These are phyloP conservation scores for Cudoniella acicularis DNA, from an alignment of 495 filamentous ascomycete genomes.

Conservation along the genomic window DNA sequence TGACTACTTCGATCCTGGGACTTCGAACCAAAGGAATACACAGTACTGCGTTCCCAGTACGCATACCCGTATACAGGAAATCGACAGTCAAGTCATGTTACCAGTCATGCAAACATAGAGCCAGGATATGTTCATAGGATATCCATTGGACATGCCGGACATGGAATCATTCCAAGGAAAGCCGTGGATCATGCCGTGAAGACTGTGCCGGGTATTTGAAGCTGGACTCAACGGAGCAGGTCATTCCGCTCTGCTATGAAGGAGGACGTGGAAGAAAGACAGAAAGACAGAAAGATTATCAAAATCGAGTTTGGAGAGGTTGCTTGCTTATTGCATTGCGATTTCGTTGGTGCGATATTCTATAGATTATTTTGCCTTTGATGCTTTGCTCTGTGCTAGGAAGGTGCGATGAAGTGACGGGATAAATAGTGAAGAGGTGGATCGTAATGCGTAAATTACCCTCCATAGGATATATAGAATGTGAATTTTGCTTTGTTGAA, in stretches of 20 bases:
- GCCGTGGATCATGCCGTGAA: constrained; percentile 7
- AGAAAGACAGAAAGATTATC: neutral
- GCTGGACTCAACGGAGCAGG: neutral
- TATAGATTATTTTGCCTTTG: neutral
- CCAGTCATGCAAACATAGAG: constrained; percentile 23
- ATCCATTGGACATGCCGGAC: neutral
- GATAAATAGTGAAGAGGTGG: neutral
- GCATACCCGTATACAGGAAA: constrained; percentile 20
- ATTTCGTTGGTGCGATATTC: neutral
- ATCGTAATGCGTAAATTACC: constrained; percentile 2
- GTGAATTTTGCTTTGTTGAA: neutral
- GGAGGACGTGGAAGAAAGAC: neutral
- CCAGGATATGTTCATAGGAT: constrained; percentile 16
- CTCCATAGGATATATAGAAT: neutral
- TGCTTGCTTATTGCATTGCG: constrained; percentile 6
- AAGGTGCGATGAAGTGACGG: neutral
- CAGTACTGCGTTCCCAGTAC: constrained; percentile 22
- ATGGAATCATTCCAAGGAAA: neutral
- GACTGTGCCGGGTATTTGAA: neutral
- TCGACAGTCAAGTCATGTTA: constrained; percentile 27
- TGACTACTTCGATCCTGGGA: neutral
- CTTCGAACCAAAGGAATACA: neutral
- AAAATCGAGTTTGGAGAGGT: constrained; percentile 1
- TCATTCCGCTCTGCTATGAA: neutral
- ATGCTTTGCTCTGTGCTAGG: neutral